Conservation (phyloP, 2,329 filamentous ascomycete genomes). For the Trichophyton schoenleinii region DNA sequence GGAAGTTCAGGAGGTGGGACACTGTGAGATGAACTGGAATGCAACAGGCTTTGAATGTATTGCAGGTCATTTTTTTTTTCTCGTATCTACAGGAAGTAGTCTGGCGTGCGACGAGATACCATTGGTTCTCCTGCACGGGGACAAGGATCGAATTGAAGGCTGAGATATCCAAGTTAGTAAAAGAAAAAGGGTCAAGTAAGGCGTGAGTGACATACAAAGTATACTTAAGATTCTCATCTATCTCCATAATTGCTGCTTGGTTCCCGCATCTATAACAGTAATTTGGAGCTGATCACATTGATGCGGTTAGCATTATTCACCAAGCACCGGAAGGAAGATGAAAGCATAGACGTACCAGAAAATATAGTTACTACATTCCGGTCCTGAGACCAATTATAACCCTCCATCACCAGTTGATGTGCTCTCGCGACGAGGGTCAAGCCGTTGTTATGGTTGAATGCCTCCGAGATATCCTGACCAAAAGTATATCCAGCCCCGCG, state of each 20-base stretch:
- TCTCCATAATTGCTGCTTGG: slow-evolving; percentile 99
- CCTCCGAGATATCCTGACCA: slow-evolving; percentile 58
- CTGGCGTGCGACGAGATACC: slow-evolving; percentile 92
- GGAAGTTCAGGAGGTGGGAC: not conserved
- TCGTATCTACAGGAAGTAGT: slow-evolving; percentile 80
- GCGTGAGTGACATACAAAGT: slow-evolving; percentile 64
- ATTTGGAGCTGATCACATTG: slow-evolving; percentile 50
- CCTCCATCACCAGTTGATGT: slow-evolving; percentile 64
- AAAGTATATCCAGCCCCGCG: slow-evolving; percentile 54
- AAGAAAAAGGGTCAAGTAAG: not conserved
- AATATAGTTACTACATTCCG: slow-evolving; percentile 80
- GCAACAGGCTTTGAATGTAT: not conserved
- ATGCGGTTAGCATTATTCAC: not conserved
- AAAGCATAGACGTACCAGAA: slow-evolving; percentile 7
- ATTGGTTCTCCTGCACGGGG: slow-evolving; percentile 94
- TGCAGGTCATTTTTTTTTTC: slow-evolving; percentile 1
- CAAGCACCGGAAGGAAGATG: not conserved
- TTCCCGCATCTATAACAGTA: slow-evolving; percentile 99
- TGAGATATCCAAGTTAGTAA: slow-evolving; percentile 28
- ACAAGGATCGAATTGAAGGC: slow-evolving; percentile 98
- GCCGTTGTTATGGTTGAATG: slow-evolving; percentile 67
- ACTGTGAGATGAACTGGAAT: not conserved
- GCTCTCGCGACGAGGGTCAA: slow-evolving; percentile 59
- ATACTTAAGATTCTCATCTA: slow-evolving; percentile 98
- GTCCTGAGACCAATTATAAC: slow-evolving; percentile 83